Conservation (phyloP, 2,329 filamentous ascomycete genomes). For the Diaporthe destruens region DNA sequence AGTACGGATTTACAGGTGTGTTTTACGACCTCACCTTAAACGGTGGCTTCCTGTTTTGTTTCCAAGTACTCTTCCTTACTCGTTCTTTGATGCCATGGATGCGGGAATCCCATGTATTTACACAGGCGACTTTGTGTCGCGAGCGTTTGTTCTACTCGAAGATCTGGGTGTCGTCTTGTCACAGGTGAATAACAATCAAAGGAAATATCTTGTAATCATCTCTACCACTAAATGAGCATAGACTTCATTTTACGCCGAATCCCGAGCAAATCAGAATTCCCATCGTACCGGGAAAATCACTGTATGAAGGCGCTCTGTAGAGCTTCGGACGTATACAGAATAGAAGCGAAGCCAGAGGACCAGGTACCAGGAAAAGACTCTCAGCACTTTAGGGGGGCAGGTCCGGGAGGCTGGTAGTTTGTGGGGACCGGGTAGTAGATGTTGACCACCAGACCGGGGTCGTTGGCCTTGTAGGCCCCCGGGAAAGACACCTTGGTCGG, state of each 20-base stretch:
- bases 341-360: too few relatives aligned
- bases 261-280: background rate
- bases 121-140: too few relatives aligned
- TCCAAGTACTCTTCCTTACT: background rate
- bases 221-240: background rate
- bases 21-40: background rate
- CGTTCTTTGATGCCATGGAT: too few relatives aligned
- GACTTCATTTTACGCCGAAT: too few relatives aligned
- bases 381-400: conserved; percentile 42
- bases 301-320: too few relatives aligned
- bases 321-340: too few relatives aligned
- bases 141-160: background rate
- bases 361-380: background rate
- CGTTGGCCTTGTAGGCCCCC: conserved; percentile 55
- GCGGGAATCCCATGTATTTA: too few relatives aligned
- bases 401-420: conserved; percentile 49
- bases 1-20: background rate
- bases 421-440: conserved; percentile 57
- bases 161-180: background rate
- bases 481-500: conserved; percentile 57
- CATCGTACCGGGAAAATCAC: background rate
- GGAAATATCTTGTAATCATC: background rate
- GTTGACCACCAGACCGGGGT: conserved; percentile 55
- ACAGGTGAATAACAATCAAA: background rate
- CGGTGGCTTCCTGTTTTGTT: background rate